Conservation (phyloP, 1,139 yeast genomes). For the Geotrichum aggregatum region DNA sequence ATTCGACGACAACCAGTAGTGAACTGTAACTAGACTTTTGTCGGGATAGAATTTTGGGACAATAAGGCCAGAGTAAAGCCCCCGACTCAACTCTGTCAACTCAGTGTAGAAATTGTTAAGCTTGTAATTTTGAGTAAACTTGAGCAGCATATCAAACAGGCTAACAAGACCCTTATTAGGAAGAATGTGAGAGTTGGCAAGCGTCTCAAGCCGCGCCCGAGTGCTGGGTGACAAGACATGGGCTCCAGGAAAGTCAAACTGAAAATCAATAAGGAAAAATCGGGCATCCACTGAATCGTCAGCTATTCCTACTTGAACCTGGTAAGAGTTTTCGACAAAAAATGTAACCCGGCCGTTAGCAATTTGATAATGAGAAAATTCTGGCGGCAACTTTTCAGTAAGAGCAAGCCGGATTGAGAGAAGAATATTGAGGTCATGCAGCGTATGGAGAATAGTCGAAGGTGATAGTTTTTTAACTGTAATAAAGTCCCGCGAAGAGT, state of each 20-base stretch:
- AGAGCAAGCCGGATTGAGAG: slow-evolving; percentile 73
- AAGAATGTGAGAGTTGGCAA: slow-evolving; percentile 53
- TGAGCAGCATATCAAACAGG: slow-evolving; percentile 63
- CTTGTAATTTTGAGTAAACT: slow-evolving; percentile 70
- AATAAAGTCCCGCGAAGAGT: slow-evolving; percentile 62
- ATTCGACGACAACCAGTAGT: slow-evolving; percentile 56
- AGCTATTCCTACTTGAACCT: slow-evolving; percentile 65
- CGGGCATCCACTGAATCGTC: slow-evolving; percentile 60
- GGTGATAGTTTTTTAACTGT: slow-evolving; percentile 52
- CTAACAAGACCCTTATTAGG: slow-evolving; percentile 52
- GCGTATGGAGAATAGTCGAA: slow-evolving; percentile 55
- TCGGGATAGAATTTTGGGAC: slow-evolving; percentile 65
- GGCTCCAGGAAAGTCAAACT: slow-evolving; percentile 45
- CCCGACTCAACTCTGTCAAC: slow-evolving; percentile 50
- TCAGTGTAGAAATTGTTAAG: slow-evolving; percentile 66
- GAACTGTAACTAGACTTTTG: slow-evolving; percentile 54
- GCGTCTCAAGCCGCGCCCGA: slow-evolving; percentile 50
- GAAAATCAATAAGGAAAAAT: slow-evolving; percentile 69
- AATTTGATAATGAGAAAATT: slow-evolving; percentile 59
- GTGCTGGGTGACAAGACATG: slow-evolving; percentile 37
- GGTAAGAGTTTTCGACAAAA: slow-evolving; percentile 60
- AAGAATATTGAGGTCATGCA: slow-evolving; percentile 67
- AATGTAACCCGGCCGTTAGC: slow-evolving; percentile 75
- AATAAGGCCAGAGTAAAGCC: slow-evolving; percentile 65
- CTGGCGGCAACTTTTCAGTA: slow-evolving; percentile 55